Evolutionary conservation across 345 rosid genomes (phyloP).

Genomic region (Moricandia moricandioides): DNA sequence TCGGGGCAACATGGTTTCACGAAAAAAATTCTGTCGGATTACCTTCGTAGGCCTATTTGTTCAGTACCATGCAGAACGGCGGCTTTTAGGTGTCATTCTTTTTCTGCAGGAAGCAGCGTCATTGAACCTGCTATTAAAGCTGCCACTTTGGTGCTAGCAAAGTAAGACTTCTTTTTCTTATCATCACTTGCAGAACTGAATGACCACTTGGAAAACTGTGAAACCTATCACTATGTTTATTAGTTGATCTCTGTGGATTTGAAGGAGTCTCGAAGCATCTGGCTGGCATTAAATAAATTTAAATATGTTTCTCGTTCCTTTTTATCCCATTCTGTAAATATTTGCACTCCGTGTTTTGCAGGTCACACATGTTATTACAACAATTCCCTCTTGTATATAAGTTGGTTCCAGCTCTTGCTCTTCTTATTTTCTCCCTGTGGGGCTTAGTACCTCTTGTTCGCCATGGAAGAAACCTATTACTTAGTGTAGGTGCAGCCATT

Average conservation of each 20-base stretch:
- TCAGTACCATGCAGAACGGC: slow-evolving; percentile 39
- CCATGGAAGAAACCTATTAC: slow-evolving; percentile 52
- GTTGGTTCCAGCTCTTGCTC: slow-evolving; percentile 56
- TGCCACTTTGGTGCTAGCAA: slow-evolving; percentile 47
- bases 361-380: slow-evolving; percentile 52
- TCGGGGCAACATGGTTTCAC: slow-evolving; percentile 39
- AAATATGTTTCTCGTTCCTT: slow-evolving; percentile 7
- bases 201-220: slow-evolving; percentile 1
- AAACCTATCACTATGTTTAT: background rate
- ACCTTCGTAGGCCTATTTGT: slow-evolving; percentile 39
- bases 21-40: slow-evolving; percentile 39
- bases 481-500: slow-evolving; percentile 45
- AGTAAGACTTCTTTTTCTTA: slow-evolving; percentile 41
- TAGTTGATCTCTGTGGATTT: slow-evolving; percentile 9
- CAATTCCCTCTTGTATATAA: slow-evolving; percentile 52
- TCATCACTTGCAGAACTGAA: slow-evolving; percentile 7
- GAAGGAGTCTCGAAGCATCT: background rate
- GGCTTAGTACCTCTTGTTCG: slow-evolving; percentile 65
- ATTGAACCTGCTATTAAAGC: slow-evolving; percentile 53
- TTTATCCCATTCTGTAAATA: background rate
- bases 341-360: slow-evolving; percentile 35
- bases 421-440: slow-evolving; percentile 67
- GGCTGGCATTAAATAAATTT: slow-evolving; percentile 2
- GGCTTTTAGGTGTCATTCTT: slow-evolving; percentile 54
- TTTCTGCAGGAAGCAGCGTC: slow-evolving; percentile 42